phyloP scores from a whole-genome alignment of 1,139 yeast species.

The Yamadazyma sp. region DNA sequence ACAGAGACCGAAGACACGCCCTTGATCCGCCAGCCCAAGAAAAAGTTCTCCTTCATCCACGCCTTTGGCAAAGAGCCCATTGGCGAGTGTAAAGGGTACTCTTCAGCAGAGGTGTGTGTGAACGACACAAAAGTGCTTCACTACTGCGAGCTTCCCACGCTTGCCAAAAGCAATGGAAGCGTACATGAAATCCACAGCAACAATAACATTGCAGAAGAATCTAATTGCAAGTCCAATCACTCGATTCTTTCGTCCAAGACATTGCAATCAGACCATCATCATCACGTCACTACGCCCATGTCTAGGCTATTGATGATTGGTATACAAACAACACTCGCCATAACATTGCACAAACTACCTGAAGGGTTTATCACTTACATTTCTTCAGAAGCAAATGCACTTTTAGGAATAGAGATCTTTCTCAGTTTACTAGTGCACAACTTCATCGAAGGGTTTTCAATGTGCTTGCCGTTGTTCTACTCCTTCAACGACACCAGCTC shows the following conservation, averaged over 20 bases:
- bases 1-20: slow-evolving; percentile 29
- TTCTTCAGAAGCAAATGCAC: slow-evolving; percentile 71
- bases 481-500: slow-evolving; percentile 38
- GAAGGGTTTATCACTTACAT: slow-evolving; percentile 91
- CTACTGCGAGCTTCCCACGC: slow-evolving; percentile 39
- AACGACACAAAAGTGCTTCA: slow-evolving; percentile 24
- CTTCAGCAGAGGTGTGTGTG: slow-evolving; percentile 43
- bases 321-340: slow-evolving; percentile 83
- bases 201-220: not conserved
- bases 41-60: slow-evolving; percentile 15
- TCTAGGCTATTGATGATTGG: slow-evolving; percentile 82
- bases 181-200: slow-evolving; percentile 9
- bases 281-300: slow-evolving; percentile 74
- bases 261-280: slow-evolving; percentile 57
- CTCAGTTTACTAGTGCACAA: slow-evolving; percentile 85
- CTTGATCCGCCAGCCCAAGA: slow-evolving; percentile 10
- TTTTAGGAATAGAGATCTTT: slow-evolving; percentile 77
- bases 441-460: slow-evolving; percentile 92
- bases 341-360: slow-evolving; percentile 87
- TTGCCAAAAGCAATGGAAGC: slow-evolving; percentile 3
- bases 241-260: slow-evolving; percentile 6
- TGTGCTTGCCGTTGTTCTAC: slow-evolving; percentile 86
- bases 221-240: slow-evolving; percentile 2
- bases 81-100: slow-evolving; percentile 57
- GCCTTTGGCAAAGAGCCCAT: slow-evolving; percentile 21